These are phyloP conservation scores for Trametopsis cervina DNA, from an alignment of 768 basidiomycete genomes.

Conservation along the genomic window DNA sequence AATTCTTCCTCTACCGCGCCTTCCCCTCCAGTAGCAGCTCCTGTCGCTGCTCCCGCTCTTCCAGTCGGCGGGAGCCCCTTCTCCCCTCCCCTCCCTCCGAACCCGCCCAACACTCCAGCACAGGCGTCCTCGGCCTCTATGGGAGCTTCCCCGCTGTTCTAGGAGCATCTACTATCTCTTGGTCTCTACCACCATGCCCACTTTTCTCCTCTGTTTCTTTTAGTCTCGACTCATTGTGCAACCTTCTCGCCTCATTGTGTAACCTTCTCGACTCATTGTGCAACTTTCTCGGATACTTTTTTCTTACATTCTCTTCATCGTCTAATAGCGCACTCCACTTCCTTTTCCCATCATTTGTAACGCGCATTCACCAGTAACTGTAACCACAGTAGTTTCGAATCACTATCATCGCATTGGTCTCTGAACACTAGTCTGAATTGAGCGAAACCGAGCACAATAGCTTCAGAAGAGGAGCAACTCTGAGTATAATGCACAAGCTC, in stretches of 20 bases:
- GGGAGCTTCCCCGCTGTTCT: constrained; percentile 1
- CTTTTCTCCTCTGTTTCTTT: too few relatives aligned
- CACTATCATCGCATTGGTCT: background rate
- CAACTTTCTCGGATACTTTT: too few relatives aligned
- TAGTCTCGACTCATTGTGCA: too few relatives aligned
- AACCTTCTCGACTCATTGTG: too few relatives aligned
- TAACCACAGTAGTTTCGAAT: background rate
- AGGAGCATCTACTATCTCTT: too few relatives aligned
- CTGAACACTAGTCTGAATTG: background rate
- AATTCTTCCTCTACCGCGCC: background rate
- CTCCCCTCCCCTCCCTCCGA: constrained; percentile 14
- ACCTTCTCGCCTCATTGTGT: too few relatives aligned
- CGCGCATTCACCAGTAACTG: background rate
- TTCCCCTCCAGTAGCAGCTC: constrained; percentile 1
- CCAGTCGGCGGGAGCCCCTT: background rate
- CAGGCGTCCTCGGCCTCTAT: background rate
- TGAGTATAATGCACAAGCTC: too few relatives aligned
- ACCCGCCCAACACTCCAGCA: constrained; percentile 18
- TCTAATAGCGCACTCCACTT: background rate
- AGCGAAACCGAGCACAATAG: too few relatives aligned
- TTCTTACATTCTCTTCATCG: too few relatives aligned
- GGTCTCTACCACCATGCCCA: too few relatives aligned
- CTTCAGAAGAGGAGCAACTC: too few relatives aligned
- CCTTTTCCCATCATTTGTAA: too few relatives aligned
- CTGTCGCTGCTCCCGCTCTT: background rate